Conservation (phyloP, 108 stramenopile species). For the Cyclotella choctawhatcheeana region DNA sequence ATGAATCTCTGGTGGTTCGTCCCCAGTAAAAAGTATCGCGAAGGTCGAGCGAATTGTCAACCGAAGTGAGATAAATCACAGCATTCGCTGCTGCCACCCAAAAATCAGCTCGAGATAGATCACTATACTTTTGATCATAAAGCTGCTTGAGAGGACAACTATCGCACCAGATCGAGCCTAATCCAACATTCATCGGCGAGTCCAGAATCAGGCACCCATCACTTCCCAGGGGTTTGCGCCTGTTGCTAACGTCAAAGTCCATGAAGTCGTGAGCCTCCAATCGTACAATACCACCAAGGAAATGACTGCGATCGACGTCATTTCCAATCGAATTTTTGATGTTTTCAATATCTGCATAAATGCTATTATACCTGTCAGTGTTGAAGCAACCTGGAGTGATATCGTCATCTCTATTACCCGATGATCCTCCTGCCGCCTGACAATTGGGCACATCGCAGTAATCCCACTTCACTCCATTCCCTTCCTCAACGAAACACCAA, state of each 20-base stretch:
- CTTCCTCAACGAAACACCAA: constrained; percentile 33
- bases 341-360: constrained; percentile 24
- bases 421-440: neutral
- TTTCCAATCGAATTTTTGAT: constrained; percentile 30
- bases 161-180: constrained; percentile 35
- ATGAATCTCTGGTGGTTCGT: constrained; percentile 27
- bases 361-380: constrained; percentile 28
- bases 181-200: constrained; percentile 29
- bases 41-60: constrained; percentile 31
- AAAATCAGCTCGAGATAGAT: constrained; percentile 45
- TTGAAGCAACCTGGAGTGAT: constrained; percentile 19
- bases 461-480: constrained; percentile 18
- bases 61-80: constrained; percentile 31
- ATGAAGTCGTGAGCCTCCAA: constrained; percentile 53
- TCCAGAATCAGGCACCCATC: constrained; percentile 45
- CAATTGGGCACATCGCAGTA: constrained; percentile 35
- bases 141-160: constrained; percentile 17
- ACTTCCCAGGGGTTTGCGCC: constrained; percentile 23
- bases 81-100: constrained; percentile 47
- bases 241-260: constrained; percentile 36
- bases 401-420: neutral
- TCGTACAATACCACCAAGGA: constrained; percentile 45
- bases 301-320: constrained; percentile 17
- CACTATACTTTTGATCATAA: constrained; percentile 19
- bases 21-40: constrained; percentile 45